A percentile compares a stretch with the other conserved stretches of the same genome.
These are phyloP conservation scores for Purpureocillium takamizusanense DNA, from an alignment of 2,329 filamentous ascomycete species.

Conservation along the genomic window DNA sequence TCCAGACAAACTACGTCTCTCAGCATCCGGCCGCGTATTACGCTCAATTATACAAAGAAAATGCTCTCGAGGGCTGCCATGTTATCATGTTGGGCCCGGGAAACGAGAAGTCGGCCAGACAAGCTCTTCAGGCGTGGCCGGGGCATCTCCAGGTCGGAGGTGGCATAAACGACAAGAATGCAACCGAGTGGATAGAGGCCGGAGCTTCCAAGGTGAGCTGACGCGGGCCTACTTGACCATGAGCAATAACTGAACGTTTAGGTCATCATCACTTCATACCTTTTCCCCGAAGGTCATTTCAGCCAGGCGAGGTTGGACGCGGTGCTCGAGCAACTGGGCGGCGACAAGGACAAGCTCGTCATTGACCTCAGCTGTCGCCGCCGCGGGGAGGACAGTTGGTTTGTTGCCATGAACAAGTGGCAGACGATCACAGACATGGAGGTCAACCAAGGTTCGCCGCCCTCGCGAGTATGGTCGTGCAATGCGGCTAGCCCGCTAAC, in stretches of 20 bases:
- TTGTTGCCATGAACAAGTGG: slow-evolving; percentile 99
- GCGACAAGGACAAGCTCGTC: slow-evolving; percentile 73
- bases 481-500: background rate
- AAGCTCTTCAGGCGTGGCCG: slow-evolving; percentile 73
- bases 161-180: slow-evolving; percentile 84
- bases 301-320: slow-evolving; percentile 66
- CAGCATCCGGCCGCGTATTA: slow-evolving; percentile 74
- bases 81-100: slow-evolving; percentile 93
- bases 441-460: slow-evolving; percentile 65
- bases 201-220: slow-evolving; percentile 75
- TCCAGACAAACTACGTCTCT: slow-evolving; percentile 92
- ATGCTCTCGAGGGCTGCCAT: slow-evolving; percentile 70
- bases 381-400: slow-evolving; percentile 66
- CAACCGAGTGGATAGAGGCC: slow-evolving; percentile 72
- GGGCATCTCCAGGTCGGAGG: slow-evolving; percentile 80
- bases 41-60: slow-evolving; percentile 69
- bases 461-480: too few relatives aligned
- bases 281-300: slow-evolving; percentile 80
- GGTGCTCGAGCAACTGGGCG: slow-evolving; percentile 63
- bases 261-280: slow-evolving; percentile 94
- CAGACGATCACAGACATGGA: slow-evolving; percentile 97
- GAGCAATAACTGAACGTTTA: slow-evolving; percentile 26
- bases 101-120: slow-evolving; percentile 70
- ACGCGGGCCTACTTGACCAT: background rate
- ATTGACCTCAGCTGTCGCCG: slow-evolving; percentile 89